Base-by-base conservation (phyloP, 352 stramenopile genomes). In the Phytopythium montanum region DNA sequence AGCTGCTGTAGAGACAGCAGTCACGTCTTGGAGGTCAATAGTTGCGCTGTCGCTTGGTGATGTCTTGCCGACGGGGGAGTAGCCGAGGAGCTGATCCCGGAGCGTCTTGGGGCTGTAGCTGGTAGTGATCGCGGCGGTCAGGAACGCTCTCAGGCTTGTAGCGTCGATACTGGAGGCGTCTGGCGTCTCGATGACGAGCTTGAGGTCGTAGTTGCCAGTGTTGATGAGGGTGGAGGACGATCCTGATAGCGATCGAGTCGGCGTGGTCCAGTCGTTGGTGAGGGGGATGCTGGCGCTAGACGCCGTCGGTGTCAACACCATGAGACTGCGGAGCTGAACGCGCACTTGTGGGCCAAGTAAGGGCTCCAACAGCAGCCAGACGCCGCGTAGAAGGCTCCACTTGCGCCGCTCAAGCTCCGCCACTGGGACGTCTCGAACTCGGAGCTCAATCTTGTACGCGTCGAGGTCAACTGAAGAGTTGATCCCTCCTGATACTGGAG, bases 141-240 rank as follows among this genome's bases (percentile, higher is more conserved):
- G 12, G 12, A 57, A 39, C 53, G 34, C 25, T 5, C 33, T 25
- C 21, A 71, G 51, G 2, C 31, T 34, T 6, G 29, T 23, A 23
- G 44, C 58, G 10, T 56, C 31, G 12, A 62, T 49, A 14, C 4
- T 42, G 12, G 14, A 19, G 21, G 49, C 42, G 13, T 55, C 31
- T 34, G 38, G n/a, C 13, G 38, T 36, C 23, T 64, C 51, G 19
- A 68, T 56, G 34, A 57, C 39, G 29, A 71, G 60, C 8, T 25
- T 59, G 13, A 68, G 18, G 13, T 56, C 63, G 49, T 54, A 68
- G n/a, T 61, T 42, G 6, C 61, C 49, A 28, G 51, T 52, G 33
- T 70, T 67, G n/a, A 67, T 56, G 18, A 45, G 60, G 25, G 60
- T 50, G 21, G 61, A 62, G 19, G 55, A 33, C 13, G 55, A 49